Evolutionary conservation across 768 basidiomycete species (phyloP), one percentile per base, ranked within the genome.

Genomic region (Atractiella rhizophila): DNA sequence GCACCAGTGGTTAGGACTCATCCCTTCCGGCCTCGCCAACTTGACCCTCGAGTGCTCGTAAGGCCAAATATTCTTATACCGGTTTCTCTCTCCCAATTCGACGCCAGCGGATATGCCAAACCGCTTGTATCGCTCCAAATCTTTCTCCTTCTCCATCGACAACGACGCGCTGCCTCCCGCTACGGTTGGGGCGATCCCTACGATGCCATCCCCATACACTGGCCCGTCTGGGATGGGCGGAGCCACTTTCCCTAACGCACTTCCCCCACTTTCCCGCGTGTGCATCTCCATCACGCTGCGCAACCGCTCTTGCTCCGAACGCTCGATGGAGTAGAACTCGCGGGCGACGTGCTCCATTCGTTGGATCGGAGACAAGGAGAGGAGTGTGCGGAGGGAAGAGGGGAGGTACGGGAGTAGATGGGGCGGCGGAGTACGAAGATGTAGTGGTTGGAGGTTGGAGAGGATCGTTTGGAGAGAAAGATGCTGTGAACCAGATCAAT

Each of bases 1-100:
- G 48, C 76, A 75, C 30, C 68, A 69, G 25, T 72, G 69, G 16
- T 39, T 49, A 31, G 41, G 39, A 9, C 32, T 44, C 4, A 27
- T 39, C 53, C 56, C 35, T 35, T 47, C 39, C 58, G 51, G 45
- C 55, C 53, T n/a, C 44, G 66, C 62, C 39, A 94, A 63, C 35
- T 74, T 67, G 4, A 94, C 85, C 28, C 88, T 74, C 18, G 86
- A 76, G 53, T 86, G 82, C 54, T 88, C 85, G 43, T 60, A 52
- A 0, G 88, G 88, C 81, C 85, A 96, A 43, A 96, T 91, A 56
- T 96, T 77, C 44, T 76, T 74, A 61, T 91, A 96, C 76, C 88
- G 66, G 51, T 96, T 96, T 65, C 91, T 83, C 16, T 72, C 65
- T 8, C 88, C 88, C 54, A 88, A 79, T 60, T 96, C 88, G 9